These are phyloP conservation scores for Flaveria linearis DNA, from an alignment of 129 eudicot species.

Conservation along the genomic window DNA sequence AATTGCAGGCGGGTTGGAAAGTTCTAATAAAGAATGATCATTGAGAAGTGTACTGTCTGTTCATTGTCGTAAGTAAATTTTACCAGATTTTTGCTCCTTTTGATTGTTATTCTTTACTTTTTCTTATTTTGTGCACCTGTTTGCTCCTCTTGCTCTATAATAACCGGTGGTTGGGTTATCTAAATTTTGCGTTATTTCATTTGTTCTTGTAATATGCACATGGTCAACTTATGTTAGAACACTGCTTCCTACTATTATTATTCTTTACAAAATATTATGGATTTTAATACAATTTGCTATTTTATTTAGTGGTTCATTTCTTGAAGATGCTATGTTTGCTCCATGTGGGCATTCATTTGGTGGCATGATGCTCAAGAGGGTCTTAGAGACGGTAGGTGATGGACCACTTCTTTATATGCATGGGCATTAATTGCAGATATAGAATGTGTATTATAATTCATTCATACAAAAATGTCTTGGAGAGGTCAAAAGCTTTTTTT, in stretches of 20 bases:
- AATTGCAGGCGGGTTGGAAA: constrained; percentile 69
- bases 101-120: background rate
- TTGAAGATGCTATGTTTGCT: constrained; percentile 95
- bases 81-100: background rate
- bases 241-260: background rate
- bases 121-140: background rate
- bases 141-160: background rate
- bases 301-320: constrained; percentile 68
- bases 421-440: background rate
- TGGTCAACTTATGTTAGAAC: background rate
- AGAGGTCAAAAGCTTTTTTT: background rate
- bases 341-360: constrained; percentile 99
- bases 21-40: constrained; percentile 64
- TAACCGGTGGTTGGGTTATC: background rate
- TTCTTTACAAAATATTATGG: constrained; percentile 18
- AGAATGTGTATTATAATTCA: background rate
- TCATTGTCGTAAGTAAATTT: constrained; percentile 76
- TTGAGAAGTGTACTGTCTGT: constrained; percentile 89
- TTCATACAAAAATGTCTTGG: background rate
- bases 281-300: constrained; percentile 18
- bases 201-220: constrained; percentile 4
- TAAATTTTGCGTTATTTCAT: constrained; percentile 1
- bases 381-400: constrained; percentile 68
- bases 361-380: constrained; percentile 86
- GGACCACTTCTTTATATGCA: background rate